Conservation (phyloP, 306 rosid genomes). For the Fagus sylvatica region DNA sequence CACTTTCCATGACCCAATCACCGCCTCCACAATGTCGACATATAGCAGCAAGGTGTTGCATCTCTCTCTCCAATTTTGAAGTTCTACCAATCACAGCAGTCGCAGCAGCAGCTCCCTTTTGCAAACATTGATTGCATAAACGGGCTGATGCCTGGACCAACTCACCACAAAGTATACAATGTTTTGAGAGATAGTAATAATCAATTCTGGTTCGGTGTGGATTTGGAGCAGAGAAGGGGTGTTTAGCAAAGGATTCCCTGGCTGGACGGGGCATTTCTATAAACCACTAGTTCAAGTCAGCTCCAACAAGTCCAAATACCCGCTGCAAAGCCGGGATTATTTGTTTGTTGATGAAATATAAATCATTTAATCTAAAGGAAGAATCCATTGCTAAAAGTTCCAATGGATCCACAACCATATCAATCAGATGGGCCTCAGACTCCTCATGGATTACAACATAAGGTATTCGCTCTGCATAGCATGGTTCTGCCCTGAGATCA, state of each 20-base stretch:
- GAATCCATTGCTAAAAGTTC: conserved; percentile 76
- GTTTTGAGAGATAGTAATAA: conserved; percentile 86
- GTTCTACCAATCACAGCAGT: conserved; percentile 67
- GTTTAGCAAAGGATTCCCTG: conserved; percentile 66
- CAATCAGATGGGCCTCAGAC: conserved; percentile 88
- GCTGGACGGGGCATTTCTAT: conserved; percentile 79
- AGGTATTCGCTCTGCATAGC: conserved; percentile 86
- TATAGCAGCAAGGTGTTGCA: conserved; percentile 83
- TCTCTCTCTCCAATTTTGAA: conserved; percentile 79
- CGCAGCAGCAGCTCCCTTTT: conserved; percentile 59
- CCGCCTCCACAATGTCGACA: conserved; percentile 94
- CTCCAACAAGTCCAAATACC: conserved; percentile 84
- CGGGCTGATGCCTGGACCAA: conserved; percentile 72
- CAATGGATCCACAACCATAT: conserved; percentile 92
- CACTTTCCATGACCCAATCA: conserved; percentile 60
- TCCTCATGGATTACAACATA: conserved; percentile 87
- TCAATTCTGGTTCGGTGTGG: conserved; percentile 79
- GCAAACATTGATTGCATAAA: conserved; percentile 66
- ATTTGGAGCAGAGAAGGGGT: conserved; percentile 40
- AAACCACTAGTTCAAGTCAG: conserved; percentile 80
- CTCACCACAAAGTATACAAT: conserved; percentile 81
- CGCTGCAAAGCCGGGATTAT: conserved; percentile 92
- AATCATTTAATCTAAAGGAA: conserved; percentile 72
- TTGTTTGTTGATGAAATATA: conserved; percentile 88
- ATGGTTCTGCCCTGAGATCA: conserved; percentile 94